Percentiles rank a stretch among this genome's conserved stretches.
phyloP scores from a whole-genome alignment of 2,329 filamentous ascomycete genomes.

The Microdochium bolleyi region DNA sequence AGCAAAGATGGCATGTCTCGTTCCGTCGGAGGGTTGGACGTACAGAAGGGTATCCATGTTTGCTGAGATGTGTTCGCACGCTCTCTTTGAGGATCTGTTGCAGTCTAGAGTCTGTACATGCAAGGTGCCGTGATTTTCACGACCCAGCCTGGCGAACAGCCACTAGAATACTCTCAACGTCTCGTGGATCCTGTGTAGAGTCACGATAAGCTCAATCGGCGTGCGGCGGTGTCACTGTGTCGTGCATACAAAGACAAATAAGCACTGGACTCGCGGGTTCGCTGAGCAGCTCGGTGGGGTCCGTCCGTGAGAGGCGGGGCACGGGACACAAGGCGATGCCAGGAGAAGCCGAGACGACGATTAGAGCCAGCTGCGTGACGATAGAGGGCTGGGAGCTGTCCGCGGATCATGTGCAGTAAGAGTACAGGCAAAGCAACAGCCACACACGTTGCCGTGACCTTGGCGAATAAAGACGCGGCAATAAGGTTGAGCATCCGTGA shows the following conservation, averaged over 20 bases:
- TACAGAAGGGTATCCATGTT: constrained; percentile 56
- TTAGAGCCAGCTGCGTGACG: too few species aligned
- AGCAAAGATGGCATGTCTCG: constrained; percentile 11
- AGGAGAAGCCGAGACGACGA: too few species aligned
- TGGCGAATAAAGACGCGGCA: too few species aligned
- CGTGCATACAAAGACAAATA: background rate
- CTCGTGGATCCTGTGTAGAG: too few species aligned
- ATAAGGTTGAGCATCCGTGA: too few species aligned
- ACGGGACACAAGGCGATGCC: background rate
- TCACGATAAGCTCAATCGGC: too few species aligned
- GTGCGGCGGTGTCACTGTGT: too few species aligned
- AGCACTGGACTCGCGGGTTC: background rate
- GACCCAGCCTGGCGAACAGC: background rate
- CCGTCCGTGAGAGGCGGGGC: background rate
- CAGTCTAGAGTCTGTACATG: background rate
- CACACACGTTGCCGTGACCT: too few species aligned
- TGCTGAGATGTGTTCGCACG: background rate
- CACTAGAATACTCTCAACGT: background rate
- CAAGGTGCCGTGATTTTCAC: background rate
- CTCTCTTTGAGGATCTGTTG: background rate
- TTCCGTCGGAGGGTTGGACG: constrained; percentile 23
- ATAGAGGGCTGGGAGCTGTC: too few species aligned
- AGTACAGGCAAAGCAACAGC: too few species aligned
- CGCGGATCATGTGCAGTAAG: too few species aligned
- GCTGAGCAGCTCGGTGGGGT: background rate